Base-by-base conservation (phyloP, 2,329 filamentous ascomycete genomes). In the Colletotrichum lentis region DNA sequence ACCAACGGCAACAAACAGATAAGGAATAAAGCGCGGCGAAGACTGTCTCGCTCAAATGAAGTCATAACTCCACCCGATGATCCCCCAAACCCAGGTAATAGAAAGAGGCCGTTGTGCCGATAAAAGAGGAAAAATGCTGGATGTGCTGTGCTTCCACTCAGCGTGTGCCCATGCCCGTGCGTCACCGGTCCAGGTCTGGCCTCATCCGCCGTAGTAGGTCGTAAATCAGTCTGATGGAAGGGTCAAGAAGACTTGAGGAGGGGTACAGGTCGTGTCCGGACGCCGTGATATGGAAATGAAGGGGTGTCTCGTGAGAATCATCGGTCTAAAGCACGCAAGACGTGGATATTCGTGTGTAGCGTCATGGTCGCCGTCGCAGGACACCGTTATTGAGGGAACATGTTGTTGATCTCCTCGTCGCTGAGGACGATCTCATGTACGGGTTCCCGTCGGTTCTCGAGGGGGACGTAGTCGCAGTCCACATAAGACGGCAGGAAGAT, bases 401-500 rank as follows among this genome's bases (percentile, higher is more conserved):
- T 88, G 71, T 84, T 82, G 73, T 87, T 87, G 64, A 88, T 84
- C 80, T 95, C 92, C 77, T 94, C 91, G 71, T 95, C 91, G 73
- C 86, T 93, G 64, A 95, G 82, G 64, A 87, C 82, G 72, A 95
- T 94, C 76, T 95, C 92, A 79, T 92, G 84, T 57, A 95, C 90
- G 1, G 91, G 91, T 72, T 94, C 91, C 74, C 89, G 89, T 72
- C 88, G 88, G 77, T 90, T 88, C 77, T 94, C 91, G 74, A 94
- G 85, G 49, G 91, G 90, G 44, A 88, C 85, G 76, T 91, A 91
- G 73, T 93, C 90, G 81, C 86, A 88, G 78, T 92, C 90, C 74
- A 91, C 82, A 76, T 93, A 93, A 8, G 90, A 92, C 1, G 91
- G 91, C 1, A 94, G 85, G 80, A 94, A 94, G 77, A 94, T 92